phyloP scores from a whole-genome alignment of 768 basidiomycete species.

The Tricholomella constricta region DNA sequence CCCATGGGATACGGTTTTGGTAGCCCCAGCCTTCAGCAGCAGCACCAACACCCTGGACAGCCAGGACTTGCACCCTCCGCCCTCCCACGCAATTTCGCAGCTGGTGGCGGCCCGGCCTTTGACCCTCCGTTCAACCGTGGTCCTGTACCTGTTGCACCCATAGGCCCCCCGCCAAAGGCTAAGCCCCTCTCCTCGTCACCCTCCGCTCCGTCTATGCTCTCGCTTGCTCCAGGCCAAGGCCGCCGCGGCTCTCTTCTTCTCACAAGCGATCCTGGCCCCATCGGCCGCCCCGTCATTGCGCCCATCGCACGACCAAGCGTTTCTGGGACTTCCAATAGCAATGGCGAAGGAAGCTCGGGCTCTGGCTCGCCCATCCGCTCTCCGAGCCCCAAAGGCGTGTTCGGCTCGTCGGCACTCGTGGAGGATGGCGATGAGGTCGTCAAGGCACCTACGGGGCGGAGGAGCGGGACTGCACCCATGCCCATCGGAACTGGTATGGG shows the following conservation, averaged over 20 bases:
- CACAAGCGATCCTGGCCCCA: conserved; percentile 56
- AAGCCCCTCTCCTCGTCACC: conserved; percentile 38
- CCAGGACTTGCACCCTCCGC: conserved; percentile 52
- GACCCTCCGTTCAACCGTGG: conserved; percentile 53
- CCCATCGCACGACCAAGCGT: conserved; percentile 67
- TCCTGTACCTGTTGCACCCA: conserved; percentile 43
- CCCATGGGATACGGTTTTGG: conserved; percentile 57
- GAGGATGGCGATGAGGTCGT: conserved; percentile 84
- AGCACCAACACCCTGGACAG: conserved; percentile 32
- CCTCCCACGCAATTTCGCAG: conserved; percentile 54
- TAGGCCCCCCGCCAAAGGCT: conserved; percentile 56
- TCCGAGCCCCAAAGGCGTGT: conserved; percentile 61
- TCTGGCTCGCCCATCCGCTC: conserved; percentile 59
- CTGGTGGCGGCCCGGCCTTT: conserved; percentile 48
- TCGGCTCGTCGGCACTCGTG: conserved; percentile 77
- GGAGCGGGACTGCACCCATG: conserved; percentile 39
- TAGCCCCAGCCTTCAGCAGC: conserved; percentile 38
- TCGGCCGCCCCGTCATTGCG: conserved; percentile 42
- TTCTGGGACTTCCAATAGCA: conserved; percentile 30
- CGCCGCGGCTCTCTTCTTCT: conserved; percentile 44
- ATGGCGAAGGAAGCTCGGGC: conserved; percentile 58
- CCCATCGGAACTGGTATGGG: conserved; percentile 24
- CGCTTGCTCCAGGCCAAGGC: conserved; percentile 49
- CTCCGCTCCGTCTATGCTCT: conserved; percentile 37
- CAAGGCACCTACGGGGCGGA: conserved; percentile 42